Base-by-base conservation (phyloP, 2,329 filamentous ascomycete species). In the Chlorencoelia australis region DNA sequence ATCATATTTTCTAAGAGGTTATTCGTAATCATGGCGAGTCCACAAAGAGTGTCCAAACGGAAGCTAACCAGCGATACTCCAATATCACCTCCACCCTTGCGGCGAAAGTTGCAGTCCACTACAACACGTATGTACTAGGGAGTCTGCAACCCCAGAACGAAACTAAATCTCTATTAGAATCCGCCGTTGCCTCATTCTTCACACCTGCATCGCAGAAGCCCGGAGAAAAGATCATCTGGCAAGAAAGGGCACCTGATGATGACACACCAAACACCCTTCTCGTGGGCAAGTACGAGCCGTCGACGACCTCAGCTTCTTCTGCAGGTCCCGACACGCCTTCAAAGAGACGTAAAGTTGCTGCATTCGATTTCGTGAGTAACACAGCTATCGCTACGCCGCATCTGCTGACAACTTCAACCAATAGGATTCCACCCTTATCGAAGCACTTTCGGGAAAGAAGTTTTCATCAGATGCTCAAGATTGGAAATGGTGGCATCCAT, bases 401-500 rank as follows among this genome's bases (percentile, higher is more conserved):
- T 14, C 8, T 21, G 8, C 8, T 19, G 25, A 9, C 20, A 36
- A 26, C 16, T 21, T 28, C 22, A 35, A 15, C 15, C 22, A 30
- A 33, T 40, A 84, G 79, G 91, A 98, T 56, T 91, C 84, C 6
- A 98, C 91, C 1, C 63, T 98, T 21, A 86, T 98, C 43, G 67
- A 68, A 2, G 82, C 86, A 0, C 69, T 75, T 4, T 94, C 87
- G 0, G 87, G 87, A 6, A 91, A 85, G 59, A 81, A 73, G 33
- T 89, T 89, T 52, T 70, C 75, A 3, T 70, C 71, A 34, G 73
- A 77, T 46, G 73, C 78, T 0, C 65, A 67, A 4, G 89, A 96
- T 56, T 98, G 91, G 91, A 86, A 84, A 58, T 98, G 91, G 91
- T 96, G 87, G 86, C 66, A 93, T 56, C 50, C 61, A 10, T 68